These are phyloP conservation scores for Cystobasidium sp. DNA, from an alignment of 1,284 basidiomycete genomes.

Conservation along the genomic window DNA sequence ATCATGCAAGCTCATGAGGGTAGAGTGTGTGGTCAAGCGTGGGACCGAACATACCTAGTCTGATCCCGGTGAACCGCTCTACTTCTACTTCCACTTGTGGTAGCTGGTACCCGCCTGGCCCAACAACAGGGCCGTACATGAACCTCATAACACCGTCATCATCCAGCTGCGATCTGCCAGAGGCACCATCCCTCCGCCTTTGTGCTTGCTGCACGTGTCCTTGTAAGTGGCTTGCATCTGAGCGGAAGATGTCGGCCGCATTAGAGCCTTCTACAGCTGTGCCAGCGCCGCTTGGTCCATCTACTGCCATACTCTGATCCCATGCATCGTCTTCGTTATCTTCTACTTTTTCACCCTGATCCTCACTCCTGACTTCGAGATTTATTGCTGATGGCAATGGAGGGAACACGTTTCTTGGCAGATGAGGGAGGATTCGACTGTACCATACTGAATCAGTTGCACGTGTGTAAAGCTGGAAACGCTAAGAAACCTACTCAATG, in stretches of 20 bases:
- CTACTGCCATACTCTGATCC: slow-evolving; percentile 55
- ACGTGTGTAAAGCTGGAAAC: too few species aligned
- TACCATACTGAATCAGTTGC: neutral
- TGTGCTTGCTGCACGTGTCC: slow-evolving; percentile 8
- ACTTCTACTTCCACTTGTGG: slow-evolving; percentile 63
- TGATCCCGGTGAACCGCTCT: slow-evolving; percentile 63
- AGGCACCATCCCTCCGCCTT: neutral
- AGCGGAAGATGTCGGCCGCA: slow-evolving; percentile 59
- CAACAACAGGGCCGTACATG: slow-evolving; percentile 49
- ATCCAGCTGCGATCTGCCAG: slow-evolving; percentile 58
- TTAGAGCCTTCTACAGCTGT: slow-evolving; percentile 58
- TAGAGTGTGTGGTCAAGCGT: neutral
- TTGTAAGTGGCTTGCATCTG: slow-evolving; percentile 11
- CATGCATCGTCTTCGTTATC: slow-evolving; percentile 55
- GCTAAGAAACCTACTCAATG: slow-evolving; percentile 9
- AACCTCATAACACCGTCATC: slow-evolving; percentile 65
- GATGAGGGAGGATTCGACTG: slow-evolving; percentile 40
- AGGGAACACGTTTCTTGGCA: slow-evolving; percentile 41
- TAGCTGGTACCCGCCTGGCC: slow-evolving; percentile 55
- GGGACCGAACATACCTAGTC: slow-evolving; percentile 63
- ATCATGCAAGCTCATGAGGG: slow-evolving; percentile 38
- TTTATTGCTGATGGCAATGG: slow-evolving; percentile 29
- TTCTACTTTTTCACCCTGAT: slow-evolving; percentile 12
- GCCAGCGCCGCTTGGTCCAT: neutral
- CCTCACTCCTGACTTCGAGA: slow-evolving; percentile 7